Percentiles rank a stretch among this genome's conserved stretches.
Conservation (phyloP, 306 rosid genomes). For the Cercis canadensis region DNA sequence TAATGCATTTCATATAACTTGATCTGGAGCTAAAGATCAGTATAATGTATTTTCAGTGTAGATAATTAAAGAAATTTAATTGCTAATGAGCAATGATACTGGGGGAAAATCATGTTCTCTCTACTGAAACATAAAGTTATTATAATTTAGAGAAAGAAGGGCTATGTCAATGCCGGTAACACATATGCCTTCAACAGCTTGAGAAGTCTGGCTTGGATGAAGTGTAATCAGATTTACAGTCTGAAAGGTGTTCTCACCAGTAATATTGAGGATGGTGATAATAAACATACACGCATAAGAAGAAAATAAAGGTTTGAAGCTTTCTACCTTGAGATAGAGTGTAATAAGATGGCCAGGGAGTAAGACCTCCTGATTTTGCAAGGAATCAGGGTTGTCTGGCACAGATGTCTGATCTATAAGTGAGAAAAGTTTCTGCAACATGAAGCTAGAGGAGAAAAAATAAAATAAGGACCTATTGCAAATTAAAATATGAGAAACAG, state of each 20-base stretch:
- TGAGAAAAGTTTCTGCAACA: constrained; percentile 95
- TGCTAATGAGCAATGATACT: no score
- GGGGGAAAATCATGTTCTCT: no score
- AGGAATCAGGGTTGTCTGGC: constrained; percentile 84
- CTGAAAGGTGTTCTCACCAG: neutral
- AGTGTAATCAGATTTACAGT: neutral
- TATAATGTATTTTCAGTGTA: no score
- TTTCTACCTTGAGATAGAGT: constrained; percentile 83
- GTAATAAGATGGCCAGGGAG: constrained; percentile 95
- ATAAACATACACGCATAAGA: neutral
- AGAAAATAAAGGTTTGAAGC: constrained; percentile 4
- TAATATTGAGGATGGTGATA: neutral
- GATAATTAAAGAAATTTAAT: no score
- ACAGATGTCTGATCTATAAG: constrained; percentile 90
- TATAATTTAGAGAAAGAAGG: neutral
- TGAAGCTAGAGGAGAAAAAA: constrained; percentile 59
- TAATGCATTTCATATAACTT: no score
- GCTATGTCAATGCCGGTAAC: constrained; percentile 9
- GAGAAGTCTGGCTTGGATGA: constrained; percentile 5
- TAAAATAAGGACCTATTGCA: constrained; percentile 20
- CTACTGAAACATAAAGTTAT: neutral
- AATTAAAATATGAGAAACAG: constrained; percentile 32
- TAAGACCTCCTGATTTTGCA: constrained; percentile 92
- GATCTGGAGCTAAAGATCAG: no score
- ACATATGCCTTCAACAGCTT: constrained; percentile 8